Evolutionary conservation across 2,329 filamentous ascomycete genomes (phyloP), one percentile per base, ranked within the genome.

Genomic region (Orbilia quercus): DNA sequence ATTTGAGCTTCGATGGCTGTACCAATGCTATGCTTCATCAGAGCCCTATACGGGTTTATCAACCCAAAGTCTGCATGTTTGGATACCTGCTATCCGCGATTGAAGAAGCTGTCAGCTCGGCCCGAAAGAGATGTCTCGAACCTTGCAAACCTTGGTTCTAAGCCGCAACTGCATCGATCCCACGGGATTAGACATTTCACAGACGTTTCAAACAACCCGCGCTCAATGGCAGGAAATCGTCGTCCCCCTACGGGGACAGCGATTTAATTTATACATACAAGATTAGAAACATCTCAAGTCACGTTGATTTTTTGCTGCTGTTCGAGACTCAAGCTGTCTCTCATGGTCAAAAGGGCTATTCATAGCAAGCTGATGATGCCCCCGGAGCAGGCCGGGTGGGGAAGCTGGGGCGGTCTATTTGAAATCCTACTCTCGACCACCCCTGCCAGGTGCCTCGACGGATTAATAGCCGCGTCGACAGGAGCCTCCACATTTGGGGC

Each of bases 301-400:
- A 31, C 9, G 28, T 9, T 31, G 9, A 4, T 31, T 31, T 31
- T 9, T 31, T 31, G 9, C 28, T 9, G 28, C 28, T 9, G n/a
- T 31, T 31, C 28, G 4, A 31, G 9, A 31, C 9, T 31, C 28
- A 31, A 31, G 4, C 28, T 9, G 9, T 31, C 28, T 31, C 5
- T 9, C 9, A 31, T 31, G 28, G 5, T 31, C 28, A 45, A 51
- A 7, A 44, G 12, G 23, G 14, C 66, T 73, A 73, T 73, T 66
- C 54, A 73, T 73, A 73, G 60, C 45, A 53, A 59, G 59, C 44
- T 28, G 47, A 45, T 55, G 54, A 53, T 65, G 69, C 69, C 45
- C 53, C 40, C 25, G 25, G 18, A 34, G 50, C 45, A 20, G 22
- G 25, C 42, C 23, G 51, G 42, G 47, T 28, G 53, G 50, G 53